phyloP scores from a whole-genome alignment of 169 alveolate species.

The Cryptosporidium viatorum region DNA sequence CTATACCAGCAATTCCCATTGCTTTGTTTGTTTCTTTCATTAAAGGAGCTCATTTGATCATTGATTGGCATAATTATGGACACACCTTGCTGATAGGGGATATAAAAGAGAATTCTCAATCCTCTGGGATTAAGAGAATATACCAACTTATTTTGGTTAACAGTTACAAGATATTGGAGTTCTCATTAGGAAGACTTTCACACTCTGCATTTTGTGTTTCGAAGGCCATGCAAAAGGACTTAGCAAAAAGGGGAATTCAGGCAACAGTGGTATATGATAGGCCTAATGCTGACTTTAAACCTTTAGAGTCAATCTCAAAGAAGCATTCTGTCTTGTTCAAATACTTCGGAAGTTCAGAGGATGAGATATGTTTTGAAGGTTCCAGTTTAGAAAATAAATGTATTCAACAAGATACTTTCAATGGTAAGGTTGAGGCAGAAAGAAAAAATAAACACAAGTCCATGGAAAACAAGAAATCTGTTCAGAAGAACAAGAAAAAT shows the following conservation, averaged over 20 bases:
- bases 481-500: background rate
- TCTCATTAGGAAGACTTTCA: slow-evolving; percentile 83
- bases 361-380: slow-evolving; percentile 3
- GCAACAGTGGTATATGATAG: slow-evolving; percentile 88
- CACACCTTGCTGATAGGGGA: slow-evolving; percentile 84
- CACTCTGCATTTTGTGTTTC: slow-evolving; percentile 90
- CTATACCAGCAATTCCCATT: slow-evolving; percentile 86
- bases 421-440: background rate
- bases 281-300: slow-evolving; percentile 82
- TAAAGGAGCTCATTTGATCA: slow-evolving; percentile 78
- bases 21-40: slow-evolving; percentile 78
- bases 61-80: slow-evolving; percentile 94
- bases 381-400: background rate
- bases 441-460: background rate
- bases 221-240: slow-evolving; percentile 85
- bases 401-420: background rate
- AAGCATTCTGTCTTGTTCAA: slow-evolving; percentile 75
- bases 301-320: slow-evolving; percentile 52
- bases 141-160: slow-evolving; percentile 5
- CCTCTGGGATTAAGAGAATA: background rate
- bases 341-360: slow-evolving; percentile 37
- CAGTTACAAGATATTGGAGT: slow-evolving; percentile 80
- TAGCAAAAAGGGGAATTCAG: slow-evolving; percentile 80
- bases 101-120: slow-evolving; percentile 45
- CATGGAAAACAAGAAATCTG: background rate